phyloP scores from a whole-genome alignment of 768 basidiomycete genomes.

The Rhizopogon roseolus region DNA sequence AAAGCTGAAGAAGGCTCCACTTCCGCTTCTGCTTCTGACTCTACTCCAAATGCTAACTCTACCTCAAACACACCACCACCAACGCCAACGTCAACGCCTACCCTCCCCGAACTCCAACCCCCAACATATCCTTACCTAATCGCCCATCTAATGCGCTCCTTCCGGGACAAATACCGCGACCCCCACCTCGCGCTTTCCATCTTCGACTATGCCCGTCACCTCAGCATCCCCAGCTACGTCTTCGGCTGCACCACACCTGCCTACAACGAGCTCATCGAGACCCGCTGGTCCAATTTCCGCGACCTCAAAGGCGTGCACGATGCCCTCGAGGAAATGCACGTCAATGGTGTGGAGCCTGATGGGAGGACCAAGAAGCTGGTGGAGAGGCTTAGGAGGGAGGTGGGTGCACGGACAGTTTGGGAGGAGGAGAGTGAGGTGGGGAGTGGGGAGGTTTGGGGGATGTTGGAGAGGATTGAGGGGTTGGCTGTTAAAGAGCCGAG shows the following conservation, averaged over 20 bases:
- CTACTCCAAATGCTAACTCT: not conserved
- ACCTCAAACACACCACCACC: not conserved
- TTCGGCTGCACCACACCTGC: constrained; percentile 85
- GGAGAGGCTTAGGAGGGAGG: constrained; percentile 59
- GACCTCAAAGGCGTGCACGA: constrained; percentile 73
- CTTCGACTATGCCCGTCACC: constrained; percentile 73
- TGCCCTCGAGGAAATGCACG: constrained; percentile 75
- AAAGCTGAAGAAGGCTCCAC: constrained; percentile 5
- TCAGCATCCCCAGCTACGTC: constrained; percentile 78
- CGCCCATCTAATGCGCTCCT: constrained; percentile 69
- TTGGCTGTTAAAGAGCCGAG: constrained; percentile 25
- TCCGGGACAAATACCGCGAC: constrained; percentile 74
- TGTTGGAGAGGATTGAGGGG: constrained; percentile 49
- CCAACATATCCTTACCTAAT: constrained; percentile 72
- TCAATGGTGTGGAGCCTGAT: constrained; percentile 72
- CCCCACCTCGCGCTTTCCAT: constrained; percentile 79
- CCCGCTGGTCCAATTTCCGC: constrained; percentile 81
- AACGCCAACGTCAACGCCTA: not conserved
- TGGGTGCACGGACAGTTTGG: constrained; percentile 50
- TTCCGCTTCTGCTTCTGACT: too few species aligned
- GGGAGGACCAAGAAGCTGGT: constrained; percentile 54
- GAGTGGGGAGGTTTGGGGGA: constrained; percentile 45
- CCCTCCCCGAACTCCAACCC: constrained; percentile 38
- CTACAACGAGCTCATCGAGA: constrained; percentile 85
- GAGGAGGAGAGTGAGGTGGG: constrained; percentile 42